phyloP scores from a whole-genome alignment of 306 rosid species.

The Trifolium subterraneum region DNA sequence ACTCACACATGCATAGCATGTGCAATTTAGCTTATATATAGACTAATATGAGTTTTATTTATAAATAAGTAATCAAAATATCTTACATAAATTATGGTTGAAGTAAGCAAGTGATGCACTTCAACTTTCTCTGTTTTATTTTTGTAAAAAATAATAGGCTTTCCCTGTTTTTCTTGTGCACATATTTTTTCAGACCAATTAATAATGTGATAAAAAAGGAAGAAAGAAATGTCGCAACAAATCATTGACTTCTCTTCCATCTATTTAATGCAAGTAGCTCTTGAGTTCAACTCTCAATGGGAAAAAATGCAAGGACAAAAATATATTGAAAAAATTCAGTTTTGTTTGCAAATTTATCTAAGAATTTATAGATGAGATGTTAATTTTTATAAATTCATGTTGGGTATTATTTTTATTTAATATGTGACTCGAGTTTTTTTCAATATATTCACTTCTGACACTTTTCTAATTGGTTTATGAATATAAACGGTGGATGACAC shows the following conservation, averaged over 20 bases:
- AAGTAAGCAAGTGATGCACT: conserved; percentile 42
- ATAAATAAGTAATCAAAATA: conserved; percentile 7
- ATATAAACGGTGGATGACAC: no score
- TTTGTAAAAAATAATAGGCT: not conserved
- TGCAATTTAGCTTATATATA: conserved; percentile 10
- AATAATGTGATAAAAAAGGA: conserved; percentile 42
- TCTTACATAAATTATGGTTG: conserved; percentile 33
- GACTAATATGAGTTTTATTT: not conserved
- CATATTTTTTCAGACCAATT: conserved; percentile 19
- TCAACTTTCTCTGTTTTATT: conserved; percentile 26
- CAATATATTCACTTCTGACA: no score
- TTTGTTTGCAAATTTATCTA: not conserved
- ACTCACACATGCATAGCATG: not conserved
- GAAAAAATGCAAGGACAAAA: conserved; percentile 38
- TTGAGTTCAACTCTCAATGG: no score
- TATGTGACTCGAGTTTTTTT: no score
- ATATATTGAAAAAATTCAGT: conserved; percentile 20
- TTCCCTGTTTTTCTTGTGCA: conserved; percentile 34
- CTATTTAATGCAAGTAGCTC: conserved; percentile 39
- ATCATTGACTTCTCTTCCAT: conserved; percentile 58
- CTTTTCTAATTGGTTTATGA: no score
- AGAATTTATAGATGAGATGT: no score
- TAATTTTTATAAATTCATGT: no score
- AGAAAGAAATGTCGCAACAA: conserved; percentile 57
- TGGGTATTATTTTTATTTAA: no score